phyloP scores from a whole-genome alignment of 352 stramenopile species.

The Phytopythium vexans region DNA sequence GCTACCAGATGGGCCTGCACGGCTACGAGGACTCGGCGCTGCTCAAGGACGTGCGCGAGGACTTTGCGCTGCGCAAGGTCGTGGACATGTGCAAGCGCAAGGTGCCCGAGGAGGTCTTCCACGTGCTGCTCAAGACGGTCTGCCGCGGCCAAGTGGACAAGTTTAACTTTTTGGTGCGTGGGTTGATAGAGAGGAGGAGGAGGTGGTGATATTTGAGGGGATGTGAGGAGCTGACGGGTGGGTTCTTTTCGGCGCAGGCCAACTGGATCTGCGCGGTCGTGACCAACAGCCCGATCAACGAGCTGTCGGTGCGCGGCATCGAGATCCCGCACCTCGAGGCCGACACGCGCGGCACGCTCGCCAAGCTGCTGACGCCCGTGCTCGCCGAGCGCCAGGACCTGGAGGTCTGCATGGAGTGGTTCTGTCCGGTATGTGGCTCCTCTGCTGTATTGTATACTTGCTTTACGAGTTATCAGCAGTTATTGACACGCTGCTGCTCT shows the following conservation, averaged over 20 bases:
- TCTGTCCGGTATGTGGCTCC: constrained; percentile 54
- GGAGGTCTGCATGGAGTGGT: constrained; percentile 88
- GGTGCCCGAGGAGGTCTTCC: constrained; percentile 81
- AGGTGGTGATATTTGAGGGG: constrained; percentile 7
- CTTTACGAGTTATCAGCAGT: not conserved
- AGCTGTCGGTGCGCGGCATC: constrained; percentile 77
- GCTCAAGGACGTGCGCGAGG: constrained; percentile 71
- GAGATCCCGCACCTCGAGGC: constrained; percentile 77
- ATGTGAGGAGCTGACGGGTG: too few species aligned
- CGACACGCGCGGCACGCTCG: constrained; percentile 67
- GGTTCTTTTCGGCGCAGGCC: constrained; percentile 10
- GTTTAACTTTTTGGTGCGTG: constrained; percentile 69
- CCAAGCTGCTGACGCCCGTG: constrained; percentile 76
- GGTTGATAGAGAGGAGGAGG: too few species aligned
- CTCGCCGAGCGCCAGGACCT: constrained; percentile 78
- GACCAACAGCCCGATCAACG: constrained; percentile 55
- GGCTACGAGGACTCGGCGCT: constrained; percentile 80
- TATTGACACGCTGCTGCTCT: not conserved
- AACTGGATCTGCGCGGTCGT: constrained; percentile 85
- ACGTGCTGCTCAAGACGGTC: constrained; percentile 79
- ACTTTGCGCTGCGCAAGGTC: constrained; percentile 79
- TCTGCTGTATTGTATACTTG: constrained; percentile 1
- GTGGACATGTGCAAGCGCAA: constrained; percentile 71
- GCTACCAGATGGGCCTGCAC: constrained; percentile 83
- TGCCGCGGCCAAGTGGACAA: constrained; percentile 85